These are phyloP conservation scores for Dothistroma pini DNA, from an alignment of 2,329 filamentous ascomycete species.

Conservation along the genomic window DNA sequence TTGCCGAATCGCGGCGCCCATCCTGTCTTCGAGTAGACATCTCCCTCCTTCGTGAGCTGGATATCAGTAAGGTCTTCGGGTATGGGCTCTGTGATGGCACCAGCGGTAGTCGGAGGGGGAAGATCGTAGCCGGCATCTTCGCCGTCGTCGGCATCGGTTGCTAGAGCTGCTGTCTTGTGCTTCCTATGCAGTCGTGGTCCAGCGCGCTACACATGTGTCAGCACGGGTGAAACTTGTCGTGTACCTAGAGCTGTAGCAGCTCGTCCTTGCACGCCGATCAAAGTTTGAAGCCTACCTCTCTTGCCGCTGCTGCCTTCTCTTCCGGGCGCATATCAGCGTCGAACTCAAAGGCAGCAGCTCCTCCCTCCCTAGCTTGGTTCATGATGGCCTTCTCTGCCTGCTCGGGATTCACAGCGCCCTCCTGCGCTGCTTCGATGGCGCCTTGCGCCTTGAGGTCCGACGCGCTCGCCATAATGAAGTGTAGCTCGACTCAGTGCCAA, in stretches of 20 bases:
- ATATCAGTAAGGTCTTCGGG: conserved; percentile 43
- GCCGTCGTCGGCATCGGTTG: conserved; percentile 75
- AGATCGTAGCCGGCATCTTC: conserved; percentile 69
- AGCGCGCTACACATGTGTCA: conserved; percentile 24
- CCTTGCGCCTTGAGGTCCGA: conserved; percentile 77
- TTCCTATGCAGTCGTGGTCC: conserved; percentile 40
- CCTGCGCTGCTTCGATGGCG: conserved; percentile 68
- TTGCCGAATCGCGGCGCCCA: conserved; percentile 87
- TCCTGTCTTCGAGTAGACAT: conserved; percentile 58
- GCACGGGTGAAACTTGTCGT: background rate
- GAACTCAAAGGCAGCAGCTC: conserved; percentile 77
- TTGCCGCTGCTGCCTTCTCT: conserved; percentile 76
- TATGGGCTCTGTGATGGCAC: conserved; percentile 55
- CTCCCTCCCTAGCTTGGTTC: conserved; percentile 72
- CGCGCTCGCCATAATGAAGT: conserved; percentile 8
- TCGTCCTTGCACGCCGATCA: background rate
- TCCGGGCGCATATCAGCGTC: conserved; percentile 78
- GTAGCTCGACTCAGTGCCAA: background rate
- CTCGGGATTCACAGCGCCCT: conserved; percentile 63
- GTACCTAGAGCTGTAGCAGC: background rate
- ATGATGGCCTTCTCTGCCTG: conserved; percentile 71
- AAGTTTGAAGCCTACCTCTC: conserved; percentile 54
- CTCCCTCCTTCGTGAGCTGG: conserved; percentile 53
- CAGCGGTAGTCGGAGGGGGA: conserved; percentile 68
- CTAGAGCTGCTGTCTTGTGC: conserved; percentile 65